These are phyloP conservation scores for Tetracladium setigerum DNA, from an alignment of 495 filamentous ascomycete genomes.

Conservation along the genomic window DNA sequence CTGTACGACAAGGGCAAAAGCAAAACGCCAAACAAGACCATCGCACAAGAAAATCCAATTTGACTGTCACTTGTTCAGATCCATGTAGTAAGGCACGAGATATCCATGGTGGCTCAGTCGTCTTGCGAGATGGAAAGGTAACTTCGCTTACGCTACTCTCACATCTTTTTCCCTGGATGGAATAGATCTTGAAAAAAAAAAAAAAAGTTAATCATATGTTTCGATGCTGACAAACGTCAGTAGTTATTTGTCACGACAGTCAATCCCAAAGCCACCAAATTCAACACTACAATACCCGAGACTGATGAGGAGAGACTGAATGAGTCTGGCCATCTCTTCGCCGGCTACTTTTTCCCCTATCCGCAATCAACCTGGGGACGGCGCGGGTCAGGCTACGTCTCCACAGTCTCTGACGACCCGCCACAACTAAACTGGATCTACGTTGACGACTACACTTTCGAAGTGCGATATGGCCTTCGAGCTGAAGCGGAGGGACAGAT, in stretches of 20 bases:
- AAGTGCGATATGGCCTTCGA: conserved; percentile 44
- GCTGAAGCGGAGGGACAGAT: conserved; percentile 34
- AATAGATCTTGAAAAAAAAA: conserved; percentile 17
- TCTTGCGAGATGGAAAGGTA: conserved; percentile 20
- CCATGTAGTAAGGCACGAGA: conserved; percentile 25
- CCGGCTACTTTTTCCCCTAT: conserved; percentile 51
- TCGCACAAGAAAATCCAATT: conserved; percentile 34
- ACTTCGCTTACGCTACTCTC: background rate
- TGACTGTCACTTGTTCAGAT: conserved; percentile 31
- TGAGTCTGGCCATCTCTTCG: conserved; percentile 43
- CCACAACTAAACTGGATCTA: conserved; percentile 59
- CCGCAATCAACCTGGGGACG: conserved; percentile 44
- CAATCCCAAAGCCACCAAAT: background rate
- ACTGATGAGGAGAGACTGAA: conserved; percentile 23
- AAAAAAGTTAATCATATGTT: too few relatives aligned
- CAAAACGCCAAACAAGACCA: conserved; percentile 36
- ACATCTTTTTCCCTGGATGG: too few relatives aligned
- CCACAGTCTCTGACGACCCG: conserved; percentile 46
- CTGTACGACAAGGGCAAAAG: conserved; percentile 37
- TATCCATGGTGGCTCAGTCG: conserved; percentile 31
- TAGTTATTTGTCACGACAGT: conserved; percentile 6
- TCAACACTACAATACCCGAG: too few relatives aligned
- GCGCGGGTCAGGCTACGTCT: conserved; percentile 53
- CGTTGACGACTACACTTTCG: conserved; percentile 42
- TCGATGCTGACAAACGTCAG: background rate